A percentile compares a stretch with the other conserved stretches of the same genome.
phyloP scores from a whole-genome alignment of 2,329 filamentous ascomycete species.

The Cryphonectria radicalis region DNA sequence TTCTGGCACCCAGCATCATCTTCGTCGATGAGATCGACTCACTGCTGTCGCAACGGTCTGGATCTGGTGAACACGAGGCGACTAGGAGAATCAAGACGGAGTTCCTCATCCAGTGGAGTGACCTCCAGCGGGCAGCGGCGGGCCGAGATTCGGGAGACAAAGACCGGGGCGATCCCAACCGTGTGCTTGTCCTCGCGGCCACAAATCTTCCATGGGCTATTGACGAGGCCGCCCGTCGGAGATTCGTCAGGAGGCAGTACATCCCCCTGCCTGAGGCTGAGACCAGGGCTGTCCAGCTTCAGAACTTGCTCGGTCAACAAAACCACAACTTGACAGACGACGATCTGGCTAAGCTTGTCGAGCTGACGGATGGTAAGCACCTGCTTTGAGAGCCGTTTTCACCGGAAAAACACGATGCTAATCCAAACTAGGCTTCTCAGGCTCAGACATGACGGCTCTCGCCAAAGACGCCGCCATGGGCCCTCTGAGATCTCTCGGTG shows the following conservation, averaged over 20 bases:
- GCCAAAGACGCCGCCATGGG: slow-evolving; percentile 99
- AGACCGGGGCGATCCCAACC: slow-evolving; percentile 79
- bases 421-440: slow-evolving; percentile 77
- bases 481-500: slow-evolving; percentile 84
- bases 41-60: slow-evolving; percentile 80
- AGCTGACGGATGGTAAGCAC: slow-evolving; percentile 76
- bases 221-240: slow-evolving; percentile 87
- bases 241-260: slow-evolving; percentile 93
- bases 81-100: slow-evolving; percentile 95
- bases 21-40: slow-evolving; percentile 99
- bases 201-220: slow-evolving; percentile 98
- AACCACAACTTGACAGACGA: slow-evolving; percentile 75
- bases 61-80: slow-evolving; percentile 87
- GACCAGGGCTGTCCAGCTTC: slow-evolving; percentile 79
- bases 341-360: slow-evolving; percentile 77
- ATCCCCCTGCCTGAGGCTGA: slow-evolving; percentile 88
- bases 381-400: neutral
- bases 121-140: slow-evolving; percentile 88
- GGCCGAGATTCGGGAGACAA: slow-evolving; percentile 73
- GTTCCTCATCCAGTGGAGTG: slow-evolving; percentile 96
- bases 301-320: slow-evolving; percentile 81
- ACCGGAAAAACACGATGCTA: slow-evolving; percentile 18
- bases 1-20: slow-evolving; percentile 90
- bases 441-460: slow-evolving; percentile 93
- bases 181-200: slow-evolving; percentile 90